These are phyloP conservation scores for Pseudocercospora vitis DNA, from an alignment of 2,329 filamentous ascomycete genomes.

Conservation along the genomic window DNA sequence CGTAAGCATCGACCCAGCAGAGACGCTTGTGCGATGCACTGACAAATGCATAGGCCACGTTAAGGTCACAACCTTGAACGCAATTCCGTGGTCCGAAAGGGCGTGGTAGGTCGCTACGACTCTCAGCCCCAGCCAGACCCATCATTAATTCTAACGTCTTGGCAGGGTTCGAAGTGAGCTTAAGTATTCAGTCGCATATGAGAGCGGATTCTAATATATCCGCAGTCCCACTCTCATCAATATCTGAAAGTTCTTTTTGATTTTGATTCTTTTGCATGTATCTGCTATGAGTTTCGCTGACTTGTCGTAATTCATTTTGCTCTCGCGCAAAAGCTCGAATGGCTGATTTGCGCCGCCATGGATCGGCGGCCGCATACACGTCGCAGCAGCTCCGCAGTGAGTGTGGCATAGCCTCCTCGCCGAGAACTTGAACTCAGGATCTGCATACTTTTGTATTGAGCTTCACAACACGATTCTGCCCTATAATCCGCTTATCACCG, in stretches of 20 bases:
- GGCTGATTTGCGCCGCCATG: too few species aligned
- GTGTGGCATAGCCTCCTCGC: too few species aligned
- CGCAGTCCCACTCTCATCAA: conserved; percentile 31
- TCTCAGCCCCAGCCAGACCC: too few species aligned
- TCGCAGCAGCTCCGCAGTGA: too few species aligned
- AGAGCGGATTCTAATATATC: background rate
- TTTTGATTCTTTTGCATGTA: background rate
- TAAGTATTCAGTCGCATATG: background rate
- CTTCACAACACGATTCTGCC: background rate
- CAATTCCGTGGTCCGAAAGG: conserved; percentile 35
- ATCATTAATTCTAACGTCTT: too few species aligned
- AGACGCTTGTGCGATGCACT: background rate
- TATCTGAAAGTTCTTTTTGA: conserved; percentile 13
- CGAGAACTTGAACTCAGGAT: too few species aligned
- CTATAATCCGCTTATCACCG: background rate
- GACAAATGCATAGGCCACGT: conserved; percentile 8
- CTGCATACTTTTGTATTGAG: too few species aligned
- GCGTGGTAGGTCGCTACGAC: too few species aligned
- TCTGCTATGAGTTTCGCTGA: too few species aligned
- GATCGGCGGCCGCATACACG: too few species aligned
- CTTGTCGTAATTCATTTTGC: too few species aligned
- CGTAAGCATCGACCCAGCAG: conserved; percentile 26
- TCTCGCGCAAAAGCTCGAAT: too few species aligned
- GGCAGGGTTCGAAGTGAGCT: conserved; percentile 32
- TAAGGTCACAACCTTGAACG: conserved; percentile 24